Conservation (phyloP, 441 rosid genomes). For the Melastoma candidum region DNA sequence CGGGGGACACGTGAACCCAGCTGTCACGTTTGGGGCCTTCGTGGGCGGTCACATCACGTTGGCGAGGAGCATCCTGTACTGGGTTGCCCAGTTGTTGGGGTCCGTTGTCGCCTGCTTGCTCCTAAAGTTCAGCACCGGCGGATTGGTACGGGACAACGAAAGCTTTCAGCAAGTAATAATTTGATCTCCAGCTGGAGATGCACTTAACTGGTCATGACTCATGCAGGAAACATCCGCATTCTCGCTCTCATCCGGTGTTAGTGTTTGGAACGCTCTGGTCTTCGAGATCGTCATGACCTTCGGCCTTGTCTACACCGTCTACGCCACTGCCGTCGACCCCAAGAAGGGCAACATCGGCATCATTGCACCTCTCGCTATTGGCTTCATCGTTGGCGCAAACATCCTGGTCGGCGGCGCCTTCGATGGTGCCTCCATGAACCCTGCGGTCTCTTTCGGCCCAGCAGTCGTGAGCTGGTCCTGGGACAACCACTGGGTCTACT, state of each 20-base stretch:
- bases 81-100: conserved; percentile 11
- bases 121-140: conserved; percentile 12
- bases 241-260: conserved; percentile 12
- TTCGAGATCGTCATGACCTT: conserved; percentile 15
- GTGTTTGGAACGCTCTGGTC: conserved; percentile 11
- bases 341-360: conserved; percentile 17
- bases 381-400: conserved; percentile 15
- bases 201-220: not conserved
- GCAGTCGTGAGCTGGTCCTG: conserved; percentile 15
- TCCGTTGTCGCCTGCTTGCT: conserved; percentile 15
- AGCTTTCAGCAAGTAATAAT: not conserved
- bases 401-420: conserved; percentile 13
- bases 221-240: conserved; percentile 15
- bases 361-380: conserved; percentile 11
- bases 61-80: conserved; percentile 7
- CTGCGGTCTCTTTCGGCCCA: conserved; percentile 14
- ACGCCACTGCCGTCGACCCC: conserved; percentile 12
- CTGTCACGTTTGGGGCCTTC: conserved; percentile 16
- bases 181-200: not conserved
- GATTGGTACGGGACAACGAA: conserved; percentile 6
- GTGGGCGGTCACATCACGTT: conserved; percentile 8
- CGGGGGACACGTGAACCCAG: conserved; percentile 12
- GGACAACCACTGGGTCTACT: conserved; percentile 17
- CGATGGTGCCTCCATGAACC: conserved; percentile 18
- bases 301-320: conserved; percentile 14